Conservation (phyloP, 768 basidiomycete species). For the Cystoderma amianthinum region DNA sequence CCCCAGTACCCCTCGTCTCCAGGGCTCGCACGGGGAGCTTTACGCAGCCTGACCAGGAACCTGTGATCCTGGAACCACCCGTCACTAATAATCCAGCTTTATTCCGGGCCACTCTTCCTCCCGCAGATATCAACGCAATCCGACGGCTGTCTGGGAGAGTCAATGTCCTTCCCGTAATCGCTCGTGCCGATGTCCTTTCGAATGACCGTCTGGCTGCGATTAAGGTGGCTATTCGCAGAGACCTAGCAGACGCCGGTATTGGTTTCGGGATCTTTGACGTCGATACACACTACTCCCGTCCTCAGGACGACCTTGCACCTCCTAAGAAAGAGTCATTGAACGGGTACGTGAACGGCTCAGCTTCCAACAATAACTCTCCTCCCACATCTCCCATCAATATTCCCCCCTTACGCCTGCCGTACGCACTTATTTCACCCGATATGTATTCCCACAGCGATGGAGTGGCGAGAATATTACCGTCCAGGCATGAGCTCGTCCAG, state of each 20-base stretch:
- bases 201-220: slow-evolving; percentile 76
- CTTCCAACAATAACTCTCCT: slow-evolving; percentile 48
- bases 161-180: slow-evolving; percentile 84
- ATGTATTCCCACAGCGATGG: slow-evolving; percentile 82
- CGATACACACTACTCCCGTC: slow-evolving; percentile 46
- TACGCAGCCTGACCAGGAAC: slow-evolving; percentile 65
- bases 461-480: slow-evolving; percentile 45
- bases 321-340: slow-evolving; percentile 46
- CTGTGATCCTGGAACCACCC: slow-evolving; percentile 76
- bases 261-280: slow-evolving; percentile 88
- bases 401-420: slow-evolving; percentile 65
- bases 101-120: slow-evolving; percentile 60
- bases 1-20: slow-evolving; percentile 60
- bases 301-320: slow-evolving; percentile 35
- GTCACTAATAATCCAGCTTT: slow-evolving; percentile 66
- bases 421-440: slow-evolving; percentile 80
- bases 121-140: slow-evolving; percentile 69
- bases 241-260: slow-evolving; percentile 79
- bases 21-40: slow-evolving; percentile 67
- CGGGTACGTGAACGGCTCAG: slow-evolving; percentile 49
- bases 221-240: slow-evolving; percentile 73
- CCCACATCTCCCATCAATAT: slow-evolving; percentile 61
- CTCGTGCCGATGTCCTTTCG: slow-evolving; percentile 74
- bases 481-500: slow-evolving; percentile 66
- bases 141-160: slow-evolving; percentile 74